These are phyloP conservation scores for Yamadazyma epiphylla DNA, from an alignment of 1,139 yeast species.

Conservation along the genomic window DNA sequence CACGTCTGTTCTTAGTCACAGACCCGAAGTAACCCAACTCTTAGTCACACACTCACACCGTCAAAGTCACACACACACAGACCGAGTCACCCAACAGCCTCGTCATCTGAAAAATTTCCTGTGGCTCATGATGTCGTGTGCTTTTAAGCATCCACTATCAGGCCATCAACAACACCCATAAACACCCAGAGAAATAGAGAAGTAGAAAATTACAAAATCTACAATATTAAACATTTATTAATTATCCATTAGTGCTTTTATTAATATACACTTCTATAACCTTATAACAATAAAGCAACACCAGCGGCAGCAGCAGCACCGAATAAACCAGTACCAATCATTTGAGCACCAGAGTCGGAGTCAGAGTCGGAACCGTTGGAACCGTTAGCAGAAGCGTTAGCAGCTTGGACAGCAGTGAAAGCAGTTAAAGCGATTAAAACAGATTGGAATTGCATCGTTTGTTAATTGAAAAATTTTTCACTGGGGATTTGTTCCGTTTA, in stretches of 20 bases:
- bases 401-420: slow-evolving; percentile 42
- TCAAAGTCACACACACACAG: too few relatives aligned
- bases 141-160: too few relatives aligned
- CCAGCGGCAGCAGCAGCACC: slow-evolving; percentile 46
- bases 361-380: slow-evolving; percentile 22
- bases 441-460: slow-evolving; percentile 44
- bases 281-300: slow-evolving; percentile 43
- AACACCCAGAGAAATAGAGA: too few relatives aligned
- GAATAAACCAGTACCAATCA: slow-evolving; percentile 30
- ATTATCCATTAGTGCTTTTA: background rate
- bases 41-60: too few relatives aligned
- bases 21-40: too few relatives aligned
- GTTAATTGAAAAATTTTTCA: slow-evolving; percentile 1
- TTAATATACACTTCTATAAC: slow-evolving; percentile 5
- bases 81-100: too few relatives aligned
- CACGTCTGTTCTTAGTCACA: too few relatives aligned
- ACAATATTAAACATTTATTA: too few relatives aligned
- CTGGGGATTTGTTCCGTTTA: background rate
- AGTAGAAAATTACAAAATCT: too few relatives aligned
- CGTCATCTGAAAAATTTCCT: too few relatives aligned
- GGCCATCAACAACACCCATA: too few relatives aligned
- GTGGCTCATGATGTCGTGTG: too few relatives aligned
- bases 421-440: slow-evolving; percentile 45
- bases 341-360: slow-evolving; percentile 20
- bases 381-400: slow-evolving; percentile 21